A percentile compares a stretch with the other conserved stretches of the same genome.
phyloP scores from a whole-genome alignment of 1,284 basidiomycete species.

The Rhodotorula sp. region DNA sequence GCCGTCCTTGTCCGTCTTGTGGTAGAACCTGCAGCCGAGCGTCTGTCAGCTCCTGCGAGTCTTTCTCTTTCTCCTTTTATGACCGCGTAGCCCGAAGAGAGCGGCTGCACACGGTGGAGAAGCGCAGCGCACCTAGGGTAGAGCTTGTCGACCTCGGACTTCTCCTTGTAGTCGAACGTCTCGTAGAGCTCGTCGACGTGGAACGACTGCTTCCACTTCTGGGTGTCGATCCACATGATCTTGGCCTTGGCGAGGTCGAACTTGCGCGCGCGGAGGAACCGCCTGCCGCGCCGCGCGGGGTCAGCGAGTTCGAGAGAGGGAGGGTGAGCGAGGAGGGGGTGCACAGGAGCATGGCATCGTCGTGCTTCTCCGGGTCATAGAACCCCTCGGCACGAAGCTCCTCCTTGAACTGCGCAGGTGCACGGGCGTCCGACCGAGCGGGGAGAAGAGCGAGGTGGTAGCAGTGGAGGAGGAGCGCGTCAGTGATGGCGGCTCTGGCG shows the following conservation, averaged over 20 bases:
- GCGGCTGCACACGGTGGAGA: neutral
- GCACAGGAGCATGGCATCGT: slow-evolving; percentile 76
- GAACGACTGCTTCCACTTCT: slow-evolving; percentile 89
- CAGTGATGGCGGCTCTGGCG: neutral
- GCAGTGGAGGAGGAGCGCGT: slow-evolving; percentile 22
- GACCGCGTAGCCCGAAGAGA: too few relatives aligned
- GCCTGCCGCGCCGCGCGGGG: slow-evolving; percentile 30
- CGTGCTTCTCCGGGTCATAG: slow-evolving; percentile 62
- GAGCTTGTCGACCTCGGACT: slow-evolving; percentile 79
- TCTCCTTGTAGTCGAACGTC: slow-evolving; percentile 87
- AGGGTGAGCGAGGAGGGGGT: neutral
- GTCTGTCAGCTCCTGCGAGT: neutral
- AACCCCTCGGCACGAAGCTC: slow-evolving; percentile 49
- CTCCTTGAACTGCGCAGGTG: slow-evolving; percentile 44
- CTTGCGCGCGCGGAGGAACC: slow-evolving; percentile 86
- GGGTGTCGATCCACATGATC: slow-evolving; percentile 77
- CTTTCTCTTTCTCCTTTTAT: too few relatives aligned
- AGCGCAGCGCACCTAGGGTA: slow-evolving; percentile 76
- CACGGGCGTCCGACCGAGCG: neutral
- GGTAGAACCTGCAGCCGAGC: slow-evolving; percentile 56
- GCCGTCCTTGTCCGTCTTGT: slow-evolving; percentile 96
- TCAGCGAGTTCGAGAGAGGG: neutral
- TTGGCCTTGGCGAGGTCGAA: slow-evolving; percentile 83
- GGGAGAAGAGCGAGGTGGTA: neutral
- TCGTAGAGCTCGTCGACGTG: slow-evolving; percentile 82